phyloP scores from a whole-genome alignment of 306 rosid genomes.

The Arachis hypogaea region DNA sequence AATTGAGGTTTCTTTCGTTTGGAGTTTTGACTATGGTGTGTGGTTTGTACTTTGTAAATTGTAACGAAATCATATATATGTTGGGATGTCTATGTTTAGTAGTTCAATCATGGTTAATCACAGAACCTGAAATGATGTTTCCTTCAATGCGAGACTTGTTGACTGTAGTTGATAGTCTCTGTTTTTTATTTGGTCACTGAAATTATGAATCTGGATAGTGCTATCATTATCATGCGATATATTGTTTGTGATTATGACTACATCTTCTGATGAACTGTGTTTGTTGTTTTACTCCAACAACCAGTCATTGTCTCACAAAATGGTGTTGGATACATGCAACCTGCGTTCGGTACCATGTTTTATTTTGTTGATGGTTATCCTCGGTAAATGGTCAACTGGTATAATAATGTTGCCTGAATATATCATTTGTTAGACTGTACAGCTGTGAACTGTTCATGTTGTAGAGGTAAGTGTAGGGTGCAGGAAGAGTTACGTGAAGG shows the following conservation, averaged over 20 bases:
- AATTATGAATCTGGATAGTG: constrained; percentile 11
- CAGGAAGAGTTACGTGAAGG: neutral
- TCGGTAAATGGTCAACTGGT: constrained; percentile 10
- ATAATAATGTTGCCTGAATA: neutral
- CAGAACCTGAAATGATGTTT: neutral
- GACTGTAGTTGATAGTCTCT: neutral
- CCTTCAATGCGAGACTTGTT: neutral
- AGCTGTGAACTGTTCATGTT: constrained; percentile 14
- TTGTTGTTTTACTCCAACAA: neutral
- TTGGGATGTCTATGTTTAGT: constrained; percentile 8
- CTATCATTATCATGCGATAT: constrained; percentile 12
- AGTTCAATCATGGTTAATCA: neutral
- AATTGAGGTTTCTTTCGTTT: constrained; percentile 30
- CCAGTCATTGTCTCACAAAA: neutral
- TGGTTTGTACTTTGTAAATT: neutral
- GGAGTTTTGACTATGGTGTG: neutral
- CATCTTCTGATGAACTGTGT: neutral
- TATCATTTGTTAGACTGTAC: neutral
- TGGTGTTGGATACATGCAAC: constrained; percentile 3
- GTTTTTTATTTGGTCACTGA: constrained; percentile 1
- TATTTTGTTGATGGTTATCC: constrained; percentile 9
- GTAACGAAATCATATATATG: constrained; percentile 23
- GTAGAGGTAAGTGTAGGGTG: constrained; percentile 14
- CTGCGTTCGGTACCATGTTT: constrained; percentile 18
- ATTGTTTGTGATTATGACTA: constrained; percentile 6